A percentile compares a stretch with the other conserved stretches of the same genome.
phyloP scores from a whole-genome alignment of 352 stramenopile species.

The Aphanomyces invadans region DNA sequence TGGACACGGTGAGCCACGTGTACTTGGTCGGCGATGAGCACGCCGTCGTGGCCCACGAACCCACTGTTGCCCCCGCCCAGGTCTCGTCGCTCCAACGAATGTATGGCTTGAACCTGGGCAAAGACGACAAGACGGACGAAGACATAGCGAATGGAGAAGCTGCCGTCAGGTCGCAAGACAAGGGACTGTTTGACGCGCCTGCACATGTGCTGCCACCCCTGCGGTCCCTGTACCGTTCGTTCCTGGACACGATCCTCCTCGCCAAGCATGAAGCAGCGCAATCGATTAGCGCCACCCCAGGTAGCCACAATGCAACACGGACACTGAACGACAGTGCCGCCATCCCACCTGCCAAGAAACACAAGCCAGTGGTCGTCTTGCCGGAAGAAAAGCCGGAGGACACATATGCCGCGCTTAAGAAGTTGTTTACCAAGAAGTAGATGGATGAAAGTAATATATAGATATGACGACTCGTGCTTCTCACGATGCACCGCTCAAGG shows the following conservation, averaged over 20 bases:
- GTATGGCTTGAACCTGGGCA: constrained; percentile 28
- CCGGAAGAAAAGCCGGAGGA: constrained; percentile 19
- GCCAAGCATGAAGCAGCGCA: constrained; percentile 28
- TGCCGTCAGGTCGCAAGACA: constrained; percentile 4
- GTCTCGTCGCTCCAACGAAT: constrained; percentile 28
- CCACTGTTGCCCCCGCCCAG: constrained; percentile 2
- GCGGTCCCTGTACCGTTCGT: constrained; percentile 72
- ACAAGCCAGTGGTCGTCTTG: background rate
- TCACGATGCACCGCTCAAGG: too few relatives aligned
- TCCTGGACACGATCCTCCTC: constrained; percentile 86
- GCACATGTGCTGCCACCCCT: constrained; percentile 78
- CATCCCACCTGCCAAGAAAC: background rate
- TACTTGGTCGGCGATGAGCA: constrained; percentile 5
- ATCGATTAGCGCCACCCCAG: background rate
- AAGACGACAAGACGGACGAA: constrained; percentile 24
- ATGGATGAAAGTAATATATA: constrained; percentile 23
- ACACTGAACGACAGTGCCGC: background rate
- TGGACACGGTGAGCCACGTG: constrained; percentile 8
- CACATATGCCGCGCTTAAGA: constrained; percentile 22
- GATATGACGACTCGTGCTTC: constrained; percentile 1
- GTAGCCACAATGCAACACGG: background rate
- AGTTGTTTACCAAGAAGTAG: constrained; percentile 23
- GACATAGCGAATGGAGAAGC: constrained; percentile 26
- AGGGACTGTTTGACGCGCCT: constrained; percentile 64
- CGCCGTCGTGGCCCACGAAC: background rate